Evolutionary conservation across 2,329 filamentous ascomycete species (phyloP), one percentile per base, ranked within the genome.

Genomic region (Chalaropsis thielavioides): DNA sequence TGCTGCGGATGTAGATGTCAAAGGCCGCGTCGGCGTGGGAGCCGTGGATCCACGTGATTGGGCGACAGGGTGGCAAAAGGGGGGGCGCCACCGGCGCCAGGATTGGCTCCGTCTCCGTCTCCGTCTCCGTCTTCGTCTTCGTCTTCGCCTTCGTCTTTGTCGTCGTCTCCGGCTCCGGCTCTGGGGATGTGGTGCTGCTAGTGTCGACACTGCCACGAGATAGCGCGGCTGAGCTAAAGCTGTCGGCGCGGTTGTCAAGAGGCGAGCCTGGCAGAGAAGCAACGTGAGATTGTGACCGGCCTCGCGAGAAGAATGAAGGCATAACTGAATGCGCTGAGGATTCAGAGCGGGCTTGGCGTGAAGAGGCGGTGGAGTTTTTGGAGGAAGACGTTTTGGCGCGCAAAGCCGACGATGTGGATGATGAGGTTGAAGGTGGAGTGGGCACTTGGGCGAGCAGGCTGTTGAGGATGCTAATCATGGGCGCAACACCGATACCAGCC

Each of bases 401-500:
- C 31, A 44, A 56, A 8, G 27, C 24, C 38, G 61, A 63, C 10
- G 62, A 66, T 13, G 43, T 7, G 17, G 43, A 46, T 19, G 43
- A 49, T 24, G 46, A 51, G 5, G 46, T 51, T 15, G 65, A 31
- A 1, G 64, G 65, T 7, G 54, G 31, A 10, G 62, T 40, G 15
- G 40, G 60, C 10, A 60, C 56, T 31, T 61, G 64, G 3, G 65
- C 61, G 8, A 75, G 71, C 27, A 85, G 72, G 5, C 78, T 77
- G 71, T 86, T 82, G 67, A 89, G 77, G 64, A 90, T 89, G 51
- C 83, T 78, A 67, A 84, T 75, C 74, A 89, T 76, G 38, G 85
- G 84, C 6, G 86, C 88, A 62, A 86, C 77, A 24, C 87, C 87
- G 4, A 89, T 84, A 22, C 87, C 87, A 0, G 83, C 84, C 0